phyloP scores from a whole-genome alignment of 23 red algal species.

The Gracilaria gracilis region DNA sequence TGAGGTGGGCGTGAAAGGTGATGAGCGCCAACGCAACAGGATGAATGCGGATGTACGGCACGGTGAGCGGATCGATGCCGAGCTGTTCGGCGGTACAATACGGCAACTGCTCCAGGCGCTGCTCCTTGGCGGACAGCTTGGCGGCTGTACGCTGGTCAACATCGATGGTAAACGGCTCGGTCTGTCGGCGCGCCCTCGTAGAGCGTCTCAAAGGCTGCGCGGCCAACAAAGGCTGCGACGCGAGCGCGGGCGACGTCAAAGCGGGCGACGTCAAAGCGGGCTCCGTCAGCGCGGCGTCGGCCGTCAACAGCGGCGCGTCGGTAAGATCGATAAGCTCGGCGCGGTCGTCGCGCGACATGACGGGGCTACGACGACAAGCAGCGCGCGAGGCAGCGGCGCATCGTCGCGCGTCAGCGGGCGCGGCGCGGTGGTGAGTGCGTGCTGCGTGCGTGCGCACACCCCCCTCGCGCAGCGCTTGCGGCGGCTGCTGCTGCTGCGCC shows the following conservation, averaged over 20 bases:
- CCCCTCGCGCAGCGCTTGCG: too few species aligned
- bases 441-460: too few species aligned
- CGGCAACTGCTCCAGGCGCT: conserved; percentile 48
- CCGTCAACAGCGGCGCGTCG: background rate
- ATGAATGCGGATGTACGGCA: conserved; percentile 65
- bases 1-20: conserved; percentile 83
- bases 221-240: too few species aligned
- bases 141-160: background rate
- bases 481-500: too few species aligned
- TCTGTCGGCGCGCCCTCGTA: background rate
- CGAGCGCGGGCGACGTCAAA: too few species aligned
- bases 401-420: too few species aligned
- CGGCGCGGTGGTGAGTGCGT: too few species aligned
- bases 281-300: too few species aligned
- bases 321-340: conserved; percentile 31
- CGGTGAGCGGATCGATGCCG: conserved; percentile 21
- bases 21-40: conserved; percentile 70
- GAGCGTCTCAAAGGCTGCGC: conserved; percentile 12
- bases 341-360: conserved; percentile 11
- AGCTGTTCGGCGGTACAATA: conserved; percentile 43
- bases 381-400: too few species aligned
- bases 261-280: too few species aligned
- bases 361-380: background rate
- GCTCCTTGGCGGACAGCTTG: background rate
- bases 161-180: conserved; percentile 28